Conservation (phyloP, 371 early-diverging fungal genomes). For the Umbelopsis sp. region DNA sequence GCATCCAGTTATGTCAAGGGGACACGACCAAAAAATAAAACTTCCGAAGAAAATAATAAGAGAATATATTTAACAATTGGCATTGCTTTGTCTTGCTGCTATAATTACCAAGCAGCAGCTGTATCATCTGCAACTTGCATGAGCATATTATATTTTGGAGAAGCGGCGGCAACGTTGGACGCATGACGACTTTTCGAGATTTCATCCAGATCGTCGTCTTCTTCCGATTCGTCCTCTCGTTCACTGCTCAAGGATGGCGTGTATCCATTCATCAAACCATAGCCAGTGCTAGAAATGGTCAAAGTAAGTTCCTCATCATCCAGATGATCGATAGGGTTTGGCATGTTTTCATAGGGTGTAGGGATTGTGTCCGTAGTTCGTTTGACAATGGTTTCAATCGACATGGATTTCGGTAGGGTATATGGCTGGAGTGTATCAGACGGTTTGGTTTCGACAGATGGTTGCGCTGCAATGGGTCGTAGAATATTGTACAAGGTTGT, state of each 20-base stretch:
- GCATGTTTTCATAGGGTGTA: background rate
- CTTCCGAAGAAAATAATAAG: no score
- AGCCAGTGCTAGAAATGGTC: background rate
- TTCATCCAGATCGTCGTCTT: constrained; percentile 7
- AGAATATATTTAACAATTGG: no score
- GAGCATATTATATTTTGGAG: constrained; percentile 14
- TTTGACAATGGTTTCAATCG: constrained; percentile 8
- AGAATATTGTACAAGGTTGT: constrained; percentile 33
- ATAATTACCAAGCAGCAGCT: constrained; percentile 10
- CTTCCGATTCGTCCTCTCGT: constrained; percentile 8
- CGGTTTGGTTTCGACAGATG: background rate
- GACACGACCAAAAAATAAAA: no score
- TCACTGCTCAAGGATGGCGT: constrained; percentile 13
- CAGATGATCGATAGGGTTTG: background rate
- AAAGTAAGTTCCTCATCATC: constrained; percentile 7
- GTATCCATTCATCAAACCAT: constrained; percentile 12
- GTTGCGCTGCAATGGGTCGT: background rate
- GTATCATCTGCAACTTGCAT: constrained; percentile 15
- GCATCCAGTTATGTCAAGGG: no score
- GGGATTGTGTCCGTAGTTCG: background rate
- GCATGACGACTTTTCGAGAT: background rate
- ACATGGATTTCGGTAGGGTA: constrained; percentile 15
- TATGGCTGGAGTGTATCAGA: constrained; percentile 7
- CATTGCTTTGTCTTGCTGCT: background rate
- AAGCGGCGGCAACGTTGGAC: background rate